Percentiles rank a stretch among this genome's conserved stretches.
Conservation (phyloP, 139 green algal genomes). For the Coelastrella sp. region DNA sequence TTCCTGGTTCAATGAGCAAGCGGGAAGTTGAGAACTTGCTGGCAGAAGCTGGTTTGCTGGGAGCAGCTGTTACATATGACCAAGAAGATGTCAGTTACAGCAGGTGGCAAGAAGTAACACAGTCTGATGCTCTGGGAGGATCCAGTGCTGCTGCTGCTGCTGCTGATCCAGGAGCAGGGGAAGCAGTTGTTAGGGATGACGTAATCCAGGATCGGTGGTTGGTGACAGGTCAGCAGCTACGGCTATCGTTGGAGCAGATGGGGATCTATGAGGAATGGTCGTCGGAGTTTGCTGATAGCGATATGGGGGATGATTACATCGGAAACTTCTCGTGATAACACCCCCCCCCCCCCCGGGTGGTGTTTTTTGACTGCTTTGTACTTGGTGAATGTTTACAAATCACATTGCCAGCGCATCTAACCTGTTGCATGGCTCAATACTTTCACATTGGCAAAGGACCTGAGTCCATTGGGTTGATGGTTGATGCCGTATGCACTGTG, state of each 20-base stretch:
- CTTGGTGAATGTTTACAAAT: too few relatives aligned
- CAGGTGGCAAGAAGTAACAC: neutral
- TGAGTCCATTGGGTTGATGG: too few relatives aligned
- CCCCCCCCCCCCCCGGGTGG: too few relatives aligned
- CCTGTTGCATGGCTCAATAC: too few relatives aligned
- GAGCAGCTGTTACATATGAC: neutral
- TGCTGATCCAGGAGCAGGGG: neutral
- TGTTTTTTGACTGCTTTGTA: too few relatives aligned
- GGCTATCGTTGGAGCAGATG: slow-evolving; percentile 73
- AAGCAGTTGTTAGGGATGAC: neutral
- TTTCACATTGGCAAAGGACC: too few relatives aligned
- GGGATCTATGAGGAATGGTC: slow-evolving; percentile 65
- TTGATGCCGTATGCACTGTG: too few relatives aligned
- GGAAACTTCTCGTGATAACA: slow-evolving; percentile 36
- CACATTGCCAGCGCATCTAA: too few relatives aligned
- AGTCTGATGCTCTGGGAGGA: neutral
- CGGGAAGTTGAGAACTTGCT: slow-evolving; percentile 60
- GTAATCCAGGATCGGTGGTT: slow-evolving; percentile 51
- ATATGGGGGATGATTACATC: slow-evolving; percentile 73
- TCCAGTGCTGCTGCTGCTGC: neutral
- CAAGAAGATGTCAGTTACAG: slow-evolving; percentile 9
- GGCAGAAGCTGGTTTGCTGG: slow-evolving; percentile 58
- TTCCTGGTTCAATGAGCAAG: neutral
- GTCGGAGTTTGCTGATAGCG: slow-evolving; percentile 57
- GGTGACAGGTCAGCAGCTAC: slow-evolving; percentile 74